These are phyloP conservation scores for Lumnitzera littorea DNA, from an alignment of 345 rosid species.

Conservation along the genomic window DNA sequence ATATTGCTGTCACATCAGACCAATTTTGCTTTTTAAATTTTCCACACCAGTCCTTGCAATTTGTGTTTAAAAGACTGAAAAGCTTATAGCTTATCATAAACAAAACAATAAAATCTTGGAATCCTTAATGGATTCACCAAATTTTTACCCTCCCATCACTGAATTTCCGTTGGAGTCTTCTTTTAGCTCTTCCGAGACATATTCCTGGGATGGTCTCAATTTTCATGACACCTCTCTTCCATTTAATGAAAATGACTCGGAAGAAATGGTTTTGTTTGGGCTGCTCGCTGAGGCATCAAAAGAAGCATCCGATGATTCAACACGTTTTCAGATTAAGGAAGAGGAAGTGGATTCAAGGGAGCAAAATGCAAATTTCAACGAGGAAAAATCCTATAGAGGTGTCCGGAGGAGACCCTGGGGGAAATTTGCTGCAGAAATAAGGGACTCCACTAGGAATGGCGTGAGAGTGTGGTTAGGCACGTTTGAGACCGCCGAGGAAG, in stretches of 20 bases:
- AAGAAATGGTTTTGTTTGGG: constrained; percentile 80
- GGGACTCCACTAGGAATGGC: constrained; percentile 63
- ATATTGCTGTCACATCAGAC: too few relatives aligned
- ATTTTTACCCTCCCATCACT: constrained; percentile 35
- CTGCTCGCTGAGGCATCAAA: constrained; percentile 40
- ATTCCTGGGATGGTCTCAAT: constrained; percentile 29
- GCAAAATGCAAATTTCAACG: constrained; percentile 16
- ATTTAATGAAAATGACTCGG: constrained; percentile 87
- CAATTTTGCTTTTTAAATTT: too few relatives aligned
- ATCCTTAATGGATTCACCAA: neutral
- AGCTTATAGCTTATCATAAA: too few relatives aligned
- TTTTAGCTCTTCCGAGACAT: neutral
- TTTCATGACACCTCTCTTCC: constrained; percentile 41
- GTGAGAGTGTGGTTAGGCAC: constrained; percentile 89
- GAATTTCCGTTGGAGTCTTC: constrained; percentile 55
- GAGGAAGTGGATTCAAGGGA: constrained; percentile 43
- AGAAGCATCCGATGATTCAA: constrained; percentile 16
- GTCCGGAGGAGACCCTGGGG: constrained; percentile 89
- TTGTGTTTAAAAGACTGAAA: too few relatives aligned
- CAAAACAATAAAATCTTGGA: too few relatives aligned
- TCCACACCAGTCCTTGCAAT: too few relatives aligned
- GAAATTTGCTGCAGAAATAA: constrained; percentile 82
- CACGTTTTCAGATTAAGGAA: constrained; percentile 20
- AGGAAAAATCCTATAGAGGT: constrained; percentile 58
- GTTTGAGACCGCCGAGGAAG: constrained; percentile 78